Evolutionary conservation across 2,329 filamentous ascomycete species (phyloP), one percentile per base, ranked within the genome.

Genomic region (Boeremia lycopersici): DNA sequence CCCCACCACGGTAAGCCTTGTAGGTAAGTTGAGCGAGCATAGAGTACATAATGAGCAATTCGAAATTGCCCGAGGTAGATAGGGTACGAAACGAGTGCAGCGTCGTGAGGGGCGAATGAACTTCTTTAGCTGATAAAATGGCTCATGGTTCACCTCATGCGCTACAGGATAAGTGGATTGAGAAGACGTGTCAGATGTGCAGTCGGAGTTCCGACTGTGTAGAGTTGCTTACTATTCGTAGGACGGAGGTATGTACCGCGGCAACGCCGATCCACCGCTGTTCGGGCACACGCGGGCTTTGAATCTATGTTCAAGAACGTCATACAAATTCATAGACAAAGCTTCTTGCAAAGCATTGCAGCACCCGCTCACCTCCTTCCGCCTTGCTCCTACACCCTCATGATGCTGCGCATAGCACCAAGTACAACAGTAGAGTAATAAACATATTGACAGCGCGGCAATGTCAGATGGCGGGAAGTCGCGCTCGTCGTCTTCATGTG

Each of bases 401-500:
- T 48, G 40, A 57, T 57, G 54, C 54, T 53, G 28, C 38, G 45
- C 15, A 45, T n/a, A 40, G 29, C 33, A 15, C 34, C 17, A 3
- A 26, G 15, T 40, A 55, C 41, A 33, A 55, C 35, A 13, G 44
- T 58, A 66, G 67, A 71, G 48, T 57, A 64, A 60, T 57, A 58
- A 30, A 65, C 44, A 40, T 9, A 43, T 65, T 58, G 68, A 69
- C 61, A 60, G 65, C 55, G 64, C 68, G 69, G 76, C 72, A 73
- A 83, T 83, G 80, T 81, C 81, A 71, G 75, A 81, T 82, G 80
- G 78, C 74, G 69, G 69, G 67, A 74, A 74, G 65, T 74, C 76
- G 68, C 73, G 75, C 67, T 79, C 79, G 74, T 80, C 80, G 71
- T 81, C 79, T 62, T 76, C 76, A 62, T 80, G 81, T 81, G 73